These are phyloP conservation scores for Martiniozyma abietophila DNA, from an alignment of 805 yeast genomes.

Conservation along the genomic window DNA sequence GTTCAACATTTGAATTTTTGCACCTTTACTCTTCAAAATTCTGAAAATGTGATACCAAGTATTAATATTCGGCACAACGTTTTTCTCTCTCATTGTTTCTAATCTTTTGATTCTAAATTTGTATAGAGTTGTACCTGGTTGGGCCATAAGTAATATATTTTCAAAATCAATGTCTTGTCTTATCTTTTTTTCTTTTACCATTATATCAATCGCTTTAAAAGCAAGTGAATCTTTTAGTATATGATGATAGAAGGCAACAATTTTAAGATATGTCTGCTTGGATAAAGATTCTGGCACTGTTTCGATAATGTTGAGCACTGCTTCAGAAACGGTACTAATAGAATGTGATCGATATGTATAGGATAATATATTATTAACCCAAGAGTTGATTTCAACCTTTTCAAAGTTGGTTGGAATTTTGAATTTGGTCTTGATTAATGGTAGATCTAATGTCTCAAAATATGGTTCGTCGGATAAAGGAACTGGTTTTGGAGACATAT, in stretches of 20 bases:
- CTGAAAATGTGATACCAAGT: constrained; percentile 24
- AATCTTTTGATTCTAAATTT: constrained; percentile 14
- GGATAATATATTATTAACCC: constrained; percentile 14
- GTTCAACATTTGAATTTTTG: constrained; percentile 15
- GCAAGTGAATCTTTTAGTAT: constrained; percentile 12
- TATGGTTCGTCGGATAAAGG: constrained; percentile 14
- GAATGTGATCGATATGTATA: constrained; percentile 13
- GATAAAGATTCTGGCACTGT: constrained; percentile 12
- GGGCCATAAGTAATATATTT: constrained; percentile 17
- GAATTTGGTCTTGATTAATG: constrained; percentile 14
- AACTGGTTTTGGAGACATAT: constrained; percentile 17
- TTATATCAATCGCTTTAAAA: constrained; percentile 14
- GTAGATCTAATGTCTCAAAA: constrained; percentile 16
- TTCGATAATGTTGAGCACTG: constrained; percentile 11
- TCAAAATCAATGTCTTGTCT: constrained; percentile 22
- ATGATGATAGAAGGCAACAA: constrained; percentile 17
- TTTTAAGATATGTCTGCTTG: constrained; percentile 15
- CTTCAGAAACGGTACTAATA: constrained; percentile 11
- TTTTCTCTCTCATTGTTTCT: constrained; percentile 11
- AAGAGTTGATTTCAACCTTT: constrained; percentile 12
- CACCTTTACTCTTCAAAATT: constrained; percentile 12
- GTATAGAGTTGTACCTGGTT: constrained; percentile 13
- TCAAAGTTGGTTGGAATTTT: constrained; percentile 9
- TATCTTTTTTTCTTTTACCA: constrained; percentile 15
- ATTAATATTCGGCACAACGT: constrained; percentile 16